Evolutionary conservation across 352 stramenopile genomes (phyloP).

Genomic region (Globisporangium paroecandrum): DNA sequence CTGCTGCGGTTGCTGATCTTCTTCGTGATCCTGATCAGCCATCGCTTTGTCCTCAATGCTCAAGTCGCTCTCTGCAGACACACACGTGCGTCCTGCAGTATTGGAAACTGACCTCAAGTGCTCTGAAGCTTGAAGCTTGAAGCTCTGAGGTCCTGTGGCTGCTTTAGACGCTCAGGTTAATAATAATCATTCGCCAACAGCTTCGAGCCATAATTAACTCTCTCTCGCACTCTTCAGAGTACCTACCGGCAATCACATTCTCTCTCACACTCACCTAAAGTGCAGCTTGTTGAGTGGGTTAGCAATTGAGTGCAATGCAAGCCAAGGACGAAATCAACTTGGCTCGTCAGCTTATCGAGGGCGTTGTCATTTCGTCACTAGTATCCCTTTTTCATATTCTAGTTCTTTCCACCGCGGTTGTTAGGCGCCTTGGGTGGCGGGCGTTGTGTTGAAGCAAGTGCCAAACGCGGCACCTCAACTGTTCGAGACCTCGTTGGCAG

Average conservation of each 20-base stretch:
- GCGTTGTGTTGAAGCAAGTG: slow-evolving; percentile 23
- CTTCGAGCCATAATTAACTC: neutral
- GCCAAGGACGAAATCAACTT: neutral
- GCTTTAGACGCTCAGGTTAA: neutral
- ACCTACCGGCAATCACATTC: neutral
- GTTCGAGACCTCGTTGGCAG: slow-evolving; percentile 31
- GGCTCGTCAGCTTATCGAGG: neutral
- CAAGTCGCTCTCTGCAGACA: neutral
- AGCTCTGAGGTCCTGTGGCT: neutral
- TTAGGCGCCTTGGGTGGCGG: neutral
- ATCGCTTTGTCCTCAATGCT: neutral
- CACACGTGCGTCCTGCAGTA: neutral
- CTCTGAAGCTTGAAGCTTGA: neutral
- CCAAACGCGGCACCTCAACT: slow-evolving; percentile 29
- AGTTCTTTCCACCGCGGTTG: neutral
- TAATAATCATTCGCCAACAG: neutral
- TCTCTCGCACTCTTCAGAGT: neutral
- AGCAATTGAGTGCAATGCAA: neutral
- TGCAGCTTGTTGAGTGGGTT: neutral
- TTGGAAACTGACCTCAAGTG: neutral
- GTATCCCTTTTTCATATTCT: neutral
- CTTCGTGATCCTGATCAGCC: slow-evolving; percentile 2
- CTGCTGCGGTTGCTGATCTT: neutral
- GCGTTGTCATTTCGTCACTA: neutral
- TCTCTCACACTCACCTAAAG: neutral